phyloP scores from a whole-genome alignment of 2,329 filamentous ascomycete species.

The Penicillium concentricum region DNA sequence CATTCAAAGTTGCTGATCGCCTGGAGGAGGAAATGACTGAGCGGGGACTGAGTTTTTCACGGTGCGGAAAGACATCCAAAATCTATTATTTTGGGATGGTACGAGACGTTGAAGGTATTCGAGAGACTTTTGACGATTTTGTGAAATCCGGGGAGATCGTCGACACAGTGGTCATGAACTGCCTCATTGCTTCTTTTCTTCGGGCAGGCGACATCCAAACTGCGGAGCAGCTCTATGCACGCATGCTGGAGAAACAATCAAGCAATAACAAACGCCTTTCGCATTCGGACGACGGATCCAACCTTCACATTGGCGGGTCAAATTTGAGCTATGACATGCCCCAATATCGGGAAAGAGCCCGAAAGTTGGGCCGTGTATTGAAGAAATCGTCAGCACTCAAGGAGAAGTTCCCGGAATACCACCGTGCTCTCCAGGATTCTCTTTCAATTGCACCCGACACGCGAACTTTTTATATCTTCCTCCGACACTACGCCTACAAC shows the following conservation, averaged over 20 bases:
- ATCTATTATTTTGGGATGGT: slow-evolving; percentile 82
- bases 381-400: slow-evolving; percentile 45
- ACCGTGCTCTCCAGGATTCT: slow-evolving; percentile 63
- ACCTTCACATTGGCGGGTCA: background rate
- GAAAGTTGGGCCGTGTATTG: slow-evolving; percentile 51
- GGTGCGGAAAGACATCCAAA: slow-evolving; percentile 76
- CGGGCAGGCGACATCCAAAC: slow-evolving; percentile 71
- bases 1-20: slow-evolving; percentile 79
- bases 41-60: slow-evolving; percentile 67
- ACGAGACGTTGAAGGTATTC: slow-evolving; percentile 69
- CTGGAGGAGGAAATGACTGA: slow-evolving; percentile 76
- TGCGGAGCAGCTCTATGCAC: slow-evolving; percentile 76
- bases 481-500: slow-evolving; percentile 69
- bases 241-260: slow-evolving; percentile 70
- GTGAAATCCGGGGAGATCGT: slow-evolving; percentile 84
- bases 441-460: slow-evolving; percentile 71
- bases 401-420: slow-evolving; percentile 52
- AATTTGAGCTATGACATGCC: slow-evolving; percentile 34
- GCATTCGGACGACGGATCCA: background rate
- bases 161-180: slow-evolving; percentile 83
- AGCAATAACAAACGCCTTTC: slow-evolving; percentile 34
- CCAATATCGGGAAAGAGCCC: slow-evolving; percentile 36
- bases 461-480: slow-evolving; percentile 74
- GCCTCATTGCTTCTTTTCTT: slow-evolving; percentile 76
- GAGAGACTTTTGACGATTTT: slow-evolving; percentile 76